These are phyloP conservation scores for Tricholoma furcatifolium DNA, from an alignment of 768 basidiomycete species.

Conservation along the genomic window DNA sequence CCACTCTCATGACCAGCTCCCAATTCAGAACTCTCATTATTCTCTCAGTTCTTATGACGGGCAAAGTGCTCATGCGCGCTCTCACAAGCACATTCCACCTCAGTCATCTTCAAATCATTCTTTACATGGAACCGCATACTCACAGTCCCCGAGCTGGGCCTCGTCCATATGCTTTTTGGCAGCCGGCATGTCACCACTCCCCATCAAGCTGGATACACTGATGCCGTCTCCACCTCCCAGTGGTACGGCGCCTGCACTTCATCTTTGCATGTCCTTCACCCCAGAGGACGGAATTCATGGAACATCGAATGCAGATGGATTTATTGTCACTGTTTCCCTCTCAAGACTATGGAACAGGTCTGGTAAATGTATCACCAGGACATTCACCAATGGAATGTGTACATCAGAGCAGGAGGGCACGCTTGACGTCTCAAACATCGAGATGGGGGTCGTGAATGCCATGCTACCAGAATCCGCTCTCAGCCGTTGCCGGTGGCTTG, in stretches of 20 bases:
- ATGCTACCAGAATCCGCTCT: slow-evolving; percentile 67
- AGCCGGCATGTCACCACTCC: slow-evolving; percentile 66
- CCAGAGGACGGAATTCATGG: slow-evolving; percentile 50
- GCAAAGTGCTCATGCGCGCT: slow-evolving; percentile 11
- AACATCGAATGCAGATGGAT: slow-evolving; percentile 61
- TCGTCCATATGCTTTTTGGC: slow-evolving; percentile 54
- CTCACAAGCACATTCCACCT: not conserved
- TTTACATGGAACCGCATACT: slow-evolving; percentile 9
- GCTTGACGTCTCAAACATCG: slow-evolving; percentile 47
- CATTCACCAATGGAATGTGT: slow-evolving; percentile 50
- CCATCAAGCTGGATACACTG: slow-evolving; percentile 58
- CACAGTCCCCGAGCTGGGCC: slow-evolving; percentile 26
- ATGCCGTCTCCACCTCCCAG: slow-evolving; percentile 36
- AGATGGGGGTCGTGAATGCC: slow-evolving; percentile 50
- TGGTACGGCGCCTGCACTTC: slow-evolving; percentile 40
- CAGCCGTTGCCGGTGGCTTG: slow-evolving; percentile 68
- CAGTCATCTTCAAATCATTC: slow-evolving; percentile 1
- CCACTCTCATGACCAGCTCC: slow-evolving; percentile 11
- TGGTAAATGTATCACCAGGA: slow-evolving; percentile 64
- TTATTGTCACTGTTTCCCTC: slow-evolving; percentile 56
- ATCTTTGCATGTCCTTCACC: slow-evolving; percentile 58
- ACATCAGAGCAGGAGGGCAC: slow-evolving; percentile 51
- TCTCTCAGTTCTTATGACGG: slow-evolving; percentile 3
- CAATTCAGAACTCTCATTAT: slow-evolving; percentile 12
- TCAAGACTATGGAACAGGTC: slow-evolving; percentile 49